Evolutionary conservation across 1,139 yeast species (phyloP).

Genomic region (Suhomyces maxii): DNA sequence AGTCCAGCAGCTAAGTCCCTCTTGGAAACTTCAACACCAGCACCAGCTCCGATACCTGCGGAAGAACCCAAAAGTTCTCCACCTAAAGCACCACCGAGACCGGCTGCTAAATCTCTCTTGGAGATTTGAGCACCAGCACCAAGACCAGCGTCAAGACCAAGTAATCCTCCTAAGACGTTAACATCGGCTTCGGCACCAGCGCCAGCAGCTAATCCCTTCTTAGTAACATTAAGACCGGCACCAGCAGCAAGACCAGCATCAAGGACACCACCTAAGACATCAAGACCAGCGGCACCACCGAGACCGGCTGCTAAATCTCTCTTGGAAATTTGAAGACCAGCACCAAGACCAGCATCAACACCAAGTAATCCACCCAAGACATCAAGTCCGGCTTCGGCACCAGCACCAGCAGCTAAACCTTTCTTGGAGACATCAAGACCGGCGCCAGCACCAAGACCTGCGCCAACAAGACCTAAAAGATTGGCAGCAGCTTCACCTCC

Average conservation of each 20-base stretch:
- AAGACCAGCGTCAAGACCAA: conserved; percentile 11
- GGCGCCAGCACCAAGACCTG: conserved; percentile 14
- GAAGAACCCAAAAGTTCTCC: conserved; percentile 11
- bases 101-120: conserved; percentile 11
- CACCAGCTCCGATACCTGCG: conserved; percentile 13
- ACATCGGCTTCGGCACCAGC: conserved; percentile 5
- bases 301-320: conserved; percentile 11
- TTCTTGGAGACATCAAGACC: conserved; percentile 11
- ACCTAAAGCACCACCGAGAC: conserved; percentile 10
- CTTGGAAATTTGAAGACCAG: conserved; percentile 9
- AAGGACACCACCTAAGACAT: conserved; percentile 5
- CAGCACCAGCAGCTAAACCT: conserved; percentile 6
- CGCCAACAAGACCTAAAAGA: conserved; percentile 8
- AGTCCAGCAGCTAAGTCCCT: not conserved
- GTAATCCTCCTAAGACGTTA: conserved; percentile 12
- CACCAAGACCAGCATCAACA: conserved; percentile 6
- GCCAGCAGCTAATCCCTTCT: conserved; percentile 4
- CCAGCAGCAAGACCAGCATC: conserved; percentile 12
- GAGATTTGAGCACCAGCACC: conserved; percentile 13
- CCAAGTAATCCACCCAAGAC: conserved; percentile 2
- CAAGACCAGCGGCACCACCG: conserved; percentile 9
- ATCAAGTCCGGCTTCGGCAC: conserved; percentile 1
- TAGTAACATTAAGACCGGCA: conserved; percentile 10
- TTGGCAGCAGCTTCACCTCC: conserved; percentile 13
- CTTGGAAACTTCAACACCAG: conserved; percentile 11